Base-by-base conservation (phyloP, 2,329 filamentous ascomycete species). In the Stromatinia cepivora region DNA sequence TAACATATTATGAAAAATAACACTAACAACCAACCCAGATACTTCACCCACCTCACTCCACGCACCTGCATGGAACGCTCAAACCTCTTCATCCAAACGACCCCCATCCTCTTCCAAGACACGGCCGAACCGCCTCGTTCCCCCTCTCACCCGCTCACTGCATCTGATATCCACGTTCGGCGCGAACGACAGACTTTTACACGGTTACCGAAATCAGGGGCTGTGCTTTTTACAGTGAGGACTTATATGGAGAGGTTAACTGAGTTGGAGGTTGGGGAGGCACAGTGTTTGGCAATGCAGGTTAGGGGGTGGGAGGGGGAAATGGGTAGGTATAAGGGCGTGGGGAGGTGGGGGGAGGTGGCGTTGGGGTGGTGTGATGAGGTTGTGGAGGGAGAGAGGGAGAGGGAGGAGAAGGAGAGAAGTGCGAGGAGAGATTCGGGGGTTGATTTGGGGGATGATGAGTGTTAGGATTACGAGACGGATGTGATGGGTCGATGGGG, bases 171-270 rank as follows among this genome's bases (percentile, higher is more conserved):
- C 28, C 76, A 83, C 63, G 78, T 86, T 53, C 81, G 84, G 6
- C 79, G 81, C 28, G 84, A 86, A 73, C 77, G 81, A 22, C 84
- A 86, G 71, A 84, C 81, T 0, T 86, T 86, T 71, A 80, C 79
- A 7, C 77, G 81, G 0, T 73, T 86, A 10, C 81, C 81, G 2
- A 78, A 78, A 1, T 81, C 80, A 0, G 79, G 78, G 0, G 80
- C 83, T 0, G 79, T 86, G 1, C 77, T 86, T 5, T 84, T 86
- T 71, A 82, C 82, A 0, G 83, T 85, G 11, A 81, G 82, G 70
- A 85, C 84, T 0, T 80, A 79, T 11, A 75, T 85, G 61, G 79
- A 80, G 3, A 77, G 78, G 0, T 72, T 84, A 8, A 76, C 79
- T 5, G 79, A 82, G 62, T 74, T 84, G 7, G 77, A 78, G 0